Evolutionary conservation across 139 green algal species (phyloP).

Genomic region (Tetradesmus obliquus): DNA sequence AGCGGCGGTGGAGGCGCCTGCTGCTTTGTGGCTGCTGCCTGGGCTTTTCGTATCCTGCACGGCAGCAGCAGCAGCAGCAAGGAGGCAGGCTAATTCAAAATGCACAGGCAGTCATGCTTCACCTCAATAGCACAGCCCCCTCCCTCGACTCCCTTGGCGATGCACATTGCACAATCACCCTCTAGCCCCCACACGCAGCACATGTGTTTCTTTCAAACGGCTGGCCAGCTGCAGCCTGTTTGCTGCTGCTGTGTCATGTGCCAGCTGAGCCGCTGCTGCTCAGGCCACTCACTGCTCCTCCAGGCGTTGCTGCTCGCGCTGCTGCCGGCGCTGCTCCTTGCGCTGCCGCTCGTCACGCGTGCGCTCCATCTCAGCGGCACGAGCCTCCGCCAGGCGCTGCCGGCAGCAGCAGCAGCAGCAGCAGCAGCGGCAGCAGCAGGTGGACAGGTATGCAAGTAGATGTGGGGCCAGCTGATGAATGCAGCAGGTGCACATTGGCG

Average conservation of each 20-base stretch:
- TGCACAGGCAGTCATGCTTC: no score
- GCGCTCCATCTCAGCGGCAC: conserved; percentile 14
- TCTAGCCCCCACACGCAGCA: background rate
- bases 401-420: background rate
- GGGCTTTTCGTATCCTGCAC: background rate
- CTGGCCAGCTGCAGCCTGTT: background rate
- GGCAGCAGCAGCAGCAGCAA: background rate
- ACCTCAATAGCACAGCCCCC: no score
- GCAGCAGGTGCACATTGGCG: background rate
- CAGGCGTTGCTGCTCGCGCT: conserved; percentile 35
- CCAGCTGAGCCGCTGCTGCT: background rate
- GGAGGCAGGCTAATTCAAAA: no score
- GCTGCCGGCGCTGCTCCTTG: conserved; percentile 15
- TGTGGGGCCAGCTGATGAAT: no score
- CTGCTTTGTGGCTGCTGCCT: background rate
- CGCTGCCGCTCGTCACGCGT: conserved; percentile 28
- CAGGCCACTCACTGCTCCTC: conserved; percentile 39
- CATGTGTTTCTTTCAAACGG: background rate
- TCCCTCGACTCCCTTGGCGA: no score
- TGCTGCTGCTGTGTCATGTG: background rate
- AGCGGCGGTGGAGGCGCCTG: background rate
- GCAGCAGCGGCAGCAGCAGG: background rate
- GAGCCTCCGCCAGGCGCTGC: conserved; percentile 37
- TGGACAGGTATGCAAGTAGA: no score
- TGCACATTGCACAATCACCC: no score